Base-by-base conservation (phyloP, 148 eudicot genomes). In the Pouteria glomerata region DNA sequence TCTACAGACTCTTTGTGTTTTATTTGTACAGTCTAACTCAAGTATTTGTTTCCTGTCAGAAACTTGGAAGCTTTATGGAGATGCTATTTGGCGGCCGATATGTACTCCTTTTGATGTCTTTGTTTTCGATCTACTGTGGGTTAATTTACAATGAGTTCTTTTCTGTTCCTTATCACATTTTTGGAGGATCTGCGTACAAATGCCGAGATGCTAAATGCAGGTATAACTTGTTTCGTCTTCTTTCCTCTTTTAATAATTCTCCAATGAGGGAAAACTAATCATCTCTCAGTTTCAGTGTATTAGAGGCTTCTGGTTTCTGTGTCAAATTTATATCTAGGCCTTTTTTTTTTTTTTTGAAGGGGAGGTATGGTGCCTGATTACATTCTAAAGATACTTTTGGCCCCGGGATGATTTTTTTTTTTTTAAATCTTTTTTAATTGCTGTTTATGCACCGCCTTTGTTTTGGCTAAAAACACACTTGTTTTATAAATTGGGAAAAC, bases 21-120 rank as follows among this genome's bases (percentile, higher is more conserved):
- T 30, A 31, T 55, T 18, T 23, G 39, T 48, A 31, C 18, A 24
- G 52, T 66, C 74, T 82, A 58, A 77, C 41, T 57, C 58, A 12
- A 61, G 34, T 53, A 61, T 71, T 77, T 66, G 44, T 33, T 76
- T 63, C 57, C 47, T 72, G 63, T 37, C 93, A 95, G 98, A 90
- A 78, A 90, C 97, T 96, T 73, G 99, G 97, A 41, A 96, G 97
- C 87, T 92, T 96, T 76, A 96, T 92, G 99, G 99, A 96, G 81
- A 90, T 96, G 96, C 88, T 96, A 70, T 96, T 90, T 86, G 99
- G 99, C 65, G 99, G 99, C 59, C 99, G 99, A 34, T 96, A 90
- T 74, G 84, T 96, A 69, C 81, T 96, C 77, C 92, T 96, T 77
- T 77, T 89, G 66, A 96, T 96, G 99, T 83, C 99, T 41, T 76